Percentiles rank a stretch among this genome's conserved stretches.
Conservation (phyloP, 345 rosid genomes). For the Turritis glabra region DNA sequence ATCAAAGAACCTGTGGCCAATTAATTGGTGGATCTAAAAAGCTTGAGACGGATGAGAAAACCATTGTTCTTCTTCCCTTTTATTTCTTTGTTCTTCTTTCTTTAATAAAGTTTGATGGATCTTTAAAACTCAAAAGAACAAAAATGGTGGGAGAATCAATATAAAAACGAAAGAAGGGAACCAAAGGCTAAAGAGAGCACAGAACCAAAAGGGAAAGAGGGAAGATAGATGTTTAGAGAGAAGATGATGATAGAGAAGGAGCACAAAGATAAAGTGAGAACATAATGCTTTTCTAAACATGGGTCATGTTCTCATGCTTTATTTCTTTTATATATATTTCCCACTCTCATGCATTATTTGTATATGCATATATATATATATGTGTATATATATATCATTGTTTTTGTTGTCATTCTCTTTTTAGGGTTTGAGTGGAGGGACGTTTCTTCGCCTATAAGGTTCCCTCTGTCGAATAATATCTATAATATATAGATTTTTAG, state of each 20-base stretch:
- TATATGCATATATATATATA: neutral
- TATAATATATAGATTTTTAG: neutral
- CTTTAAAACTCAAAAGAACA: slow-evolving; percentile 43
- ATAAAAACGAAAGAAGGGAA: slow-evolving; percentile 36
- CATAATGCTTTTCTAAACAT: slow-evolving; percentile 33
- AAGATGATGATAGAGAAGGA: slow-evolving; percentile 38
- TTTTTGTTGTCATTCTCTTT: slow-evolving; percentile 25
- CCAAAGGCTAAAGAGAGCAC: slow-evolving; percentile 37
- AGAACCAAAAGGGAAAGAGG: slow-evolving; percentile 38
- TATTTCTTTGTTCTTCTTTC: slow-evolving; percentile 35
- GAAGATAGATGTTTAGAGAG: slow-evolving; percentile 37
- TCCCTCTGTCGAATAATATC: slow-evolving; percentile 27
- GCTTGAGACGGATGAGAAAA: slow-evolving; percentile 41
- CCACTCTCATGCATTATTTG: slow-evolving; percentile 34
- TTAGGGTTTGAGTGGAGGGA: slow-evolving; percentile 39
- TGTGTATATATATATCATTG: neutral
- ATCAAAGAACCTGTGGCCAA: slow-evolving; percentile 42
- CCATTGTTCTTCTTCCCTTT: slow-evolving; percentile 41
- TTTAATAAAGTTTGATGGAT: slow-evolving; percentile 46
- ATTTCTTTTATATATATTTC: slow-evolving; percentile 21
- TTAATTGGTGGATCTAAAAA: slow-evolving; percentile 42
- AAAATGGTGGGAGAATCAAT: slow-evolving; percentile 40
- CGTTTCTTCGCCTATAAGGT: slow-evolving; percentile 41
- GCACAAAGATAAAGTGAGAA: slow-evolving; percentile 38
- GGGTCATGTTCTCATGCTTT: slow-evolving; percentile 41